These are phyloP conservation scores for Diplodia seriata DNA, from an alignment of 2,329 filamentous ascomycete species.

Conservation along the genomic window DNA sequence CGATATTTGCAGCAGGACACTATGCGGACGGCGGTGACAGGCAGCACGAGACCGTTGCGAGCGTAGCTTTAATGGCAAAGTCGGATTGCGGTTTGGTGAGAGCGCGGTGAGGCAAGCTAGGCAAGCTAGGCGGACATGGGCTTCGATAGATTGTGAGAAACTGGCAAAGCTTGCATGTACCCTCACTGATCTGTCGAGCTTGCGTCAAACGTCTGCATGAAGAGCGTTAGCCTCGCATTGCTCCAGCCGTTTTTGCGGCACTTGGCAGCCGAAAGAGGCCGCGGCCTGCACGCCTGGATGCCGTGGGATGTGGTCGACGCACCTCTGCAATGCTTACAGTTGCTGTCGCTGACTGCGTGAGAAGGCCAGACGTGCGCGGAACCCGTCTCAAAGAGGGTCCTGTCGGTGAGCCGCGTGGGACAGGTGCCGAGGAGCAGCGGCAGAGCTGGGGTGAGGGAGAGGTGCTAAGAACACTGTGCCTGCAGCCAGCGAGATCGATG, in stretches of 20 bases:
- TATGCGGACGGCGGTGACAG: slow-evolving; percentile 16
- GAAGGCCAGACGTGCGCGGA: slow-evolving; percentile 13
- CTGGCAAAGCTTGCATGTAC: slow-evolving; percentile 43
- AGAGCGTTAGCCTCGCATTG: slow-evolving; percentile 42
- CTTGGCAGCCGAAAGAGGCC: slow-evolving; percentile 16
- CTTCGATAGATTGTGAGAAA: slow-evolving; percentile 40
- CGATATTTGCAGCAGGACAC: slow-evolving; percentile 15
- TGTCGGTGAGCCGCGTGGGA: slow-evolving; percentile 7
- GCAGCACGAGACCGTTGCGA: slow-evolving; percentile 15
- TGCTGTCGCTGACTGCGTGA: slow-evolving; percentile 17
- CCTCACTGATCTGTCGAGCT: slow-evolving; percentile 36
- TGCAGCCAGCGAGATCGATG: slow-evolving; percentile 19
- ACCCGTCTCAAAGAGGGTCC: slow-evolving; percentile 13
- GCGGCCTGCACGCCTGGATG: slow-evolving; percentile 28
- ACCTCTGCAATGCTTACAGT: slow-evolving; percentile 29
- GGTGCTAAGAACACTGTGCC: slow-evolving; percentile 9
- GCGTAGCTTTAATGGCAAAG: slow-evolving; percentile 25
- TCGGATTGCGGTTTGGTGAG: slow-evolving; percentile 31
- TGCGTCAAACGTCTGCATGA: slow-evolving; percentile 43
- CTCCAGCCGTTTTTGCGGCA: slow-evolving; percentile 36
- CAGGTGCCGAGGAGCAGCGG: slow-evolving; percentile 14
- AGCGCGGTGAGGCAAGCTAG: slow-evolving; percentile 42
- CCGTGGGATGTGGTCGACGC: slow-evolving; percentile 25
- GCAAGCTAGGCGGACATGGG: slow-evolving; percentile 43
- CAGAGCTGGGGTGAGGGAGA: slow-evolving; percentile 12